Percentiles rank a stretch among this genome's conserved stretches.
Evolutionary conservation across 2,329 filamentous ascomycete species (phyloP).

Genomic region (Cryoendolithus antarcticus): DNA sequence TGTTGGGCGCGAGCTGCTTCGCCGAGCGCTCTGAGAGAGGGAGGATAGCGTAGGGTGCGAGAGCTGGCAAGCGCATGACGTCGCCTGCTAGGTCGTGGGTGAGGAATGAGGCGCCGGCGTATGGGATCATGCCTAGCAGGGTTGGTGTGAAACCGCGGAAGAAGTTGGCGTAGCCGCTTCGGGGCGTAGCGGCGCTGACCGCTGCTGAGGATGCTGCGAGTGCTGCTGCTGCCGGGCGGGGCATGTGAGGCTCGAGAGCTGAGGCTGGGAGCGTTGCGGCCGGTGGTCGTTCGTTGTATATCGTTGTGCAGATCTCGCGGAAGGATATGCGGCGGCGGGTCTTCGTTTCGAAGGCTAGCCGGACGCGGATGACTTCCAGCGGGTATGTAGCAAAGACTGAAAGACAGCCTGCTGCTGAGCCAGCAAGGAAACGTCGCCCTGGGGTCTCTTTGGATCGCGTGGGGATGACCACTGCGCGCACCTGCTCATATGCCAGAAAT

Average conservation of each 20-base stretch:
- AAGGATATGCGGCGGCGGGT: slow-evolving; percentile 57
- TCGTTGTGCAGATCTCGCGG: slow-evolving; percentile 65
- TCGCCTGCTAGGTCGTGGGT: slow-evolving; percentile 88
- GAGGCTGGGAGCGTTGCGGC: slow-evolving; percentile 11
- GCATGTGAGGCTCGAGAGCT: background rate
- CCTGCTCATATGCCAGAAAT: slow-evolving; percentile 94
- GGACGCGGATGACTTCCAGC: slow-evolving; percentile 81
- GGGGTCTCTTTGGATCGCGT: slow-evolving; percentile 64
- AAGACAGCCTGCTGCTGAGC: slow-evolving; percentile 67
- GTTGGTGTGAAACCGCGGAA: slow-evolving; percentile 90
- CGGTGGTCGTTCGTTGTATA: slow-evolving; percentile 62
- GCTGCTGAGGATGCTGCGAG: slow-evolving; percentile 30
- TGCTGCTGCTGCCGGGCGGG: slow-evolving; percentile 24
- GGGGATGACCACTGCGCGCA: slow-evolving; percentile 66
- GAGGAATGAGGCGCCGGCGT: slow-evolving; percentile 89
- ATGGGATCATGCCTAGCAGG: slow-evolving; percentile 87
- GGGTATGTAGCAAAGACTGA: slow-evolving; percentile 96
- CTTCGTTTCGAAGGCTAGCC: slow-evolving; percentile 88
- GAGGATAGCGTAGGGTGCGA: slow-evolving; percentile 65
- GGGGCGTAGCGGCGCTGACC: slow-evolving; percentile 44
- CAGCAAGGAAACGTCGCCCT: slow-evolving; percentile 59
- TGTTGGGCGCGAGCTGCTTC: slow-evolving; percentile 29
- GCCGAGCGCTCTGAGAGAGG: slow-evolving; percentile 39
- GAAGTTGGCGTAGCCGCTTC: slow-evolving; percentile 71
- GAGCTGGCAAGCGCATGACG: slow-evolving; percentile 54